Evolutionary conservation across 805 yeast genomes (phyloP).

Genomic region (Saturnispora dispora): DNA sequence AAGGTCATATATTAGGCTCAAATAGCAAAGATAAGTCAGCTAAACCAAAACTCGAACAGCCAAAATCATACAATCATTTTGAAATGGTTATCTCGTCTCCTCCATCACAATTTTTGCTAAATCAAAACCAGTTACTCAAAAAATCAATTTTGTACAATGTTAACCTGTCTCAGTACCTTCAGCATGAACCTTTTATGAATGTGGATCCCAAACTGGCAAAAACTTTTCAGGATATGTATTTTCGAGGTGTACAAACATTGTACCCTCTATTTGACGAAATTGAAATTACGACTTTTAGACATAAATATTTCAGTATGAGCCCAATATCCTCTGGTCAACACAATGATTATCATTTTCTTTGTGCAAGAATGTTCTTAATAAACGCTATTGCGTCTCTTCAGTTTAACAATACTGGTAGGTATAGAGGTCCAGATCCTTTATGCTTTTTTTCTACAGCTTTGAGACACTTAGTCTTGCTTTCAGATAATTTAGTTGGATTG

Average conservation of each 20-base stretch:
- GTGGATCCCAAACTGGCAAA: conserved; percentile 42
- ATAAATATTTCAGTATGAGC: conserved; percentile 34
- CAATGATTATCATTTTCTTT: conserved; percentile 41
- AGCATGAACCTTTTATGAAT: conserved; percentile 42
- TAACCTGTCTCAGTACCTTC: conserved; percentile 37
- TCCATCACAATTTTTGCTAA: background rate
- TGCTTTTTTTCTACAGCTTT: conserved; percentile 53
- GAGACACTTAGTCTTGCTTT: conserved; percentile 42
- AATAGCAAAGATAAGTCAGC: background rate
- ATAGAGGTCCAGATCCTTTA: conserved; percentile 45
- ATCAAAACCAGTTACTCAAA: conserved; percentile 5
- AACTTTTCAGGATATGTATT: conserved; percentile 45
- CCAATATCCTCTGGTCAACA: conserved; percentile 16
- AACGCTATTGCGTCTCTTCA: conserved; percentile 44
- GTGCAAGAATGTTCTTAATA: conserved; percentile 49
- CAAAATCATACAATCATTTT: conserved; percentile 12
- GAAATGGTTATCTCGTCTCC: conserved; percentile 8
- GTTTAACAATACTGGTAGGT: conserved; percentile 47
- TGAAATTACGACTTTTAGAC: conserved; percentile 42
- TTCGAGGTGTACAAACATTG: conserved; percentile 46
- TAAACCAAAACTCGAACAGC: background rate
- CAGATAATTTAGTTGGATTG: conserved; percentile 29
- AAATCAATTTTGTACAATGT: conserved; percentile 33
- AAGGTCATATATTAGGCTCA: background rate
- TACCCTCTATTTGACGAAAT: conserved; percentile 47